These are phyloP conservation scores for Paramecium octaurelia DNA, from an alignment of 73 alveolate genomes.

Conservation along the genomic window DNA sequence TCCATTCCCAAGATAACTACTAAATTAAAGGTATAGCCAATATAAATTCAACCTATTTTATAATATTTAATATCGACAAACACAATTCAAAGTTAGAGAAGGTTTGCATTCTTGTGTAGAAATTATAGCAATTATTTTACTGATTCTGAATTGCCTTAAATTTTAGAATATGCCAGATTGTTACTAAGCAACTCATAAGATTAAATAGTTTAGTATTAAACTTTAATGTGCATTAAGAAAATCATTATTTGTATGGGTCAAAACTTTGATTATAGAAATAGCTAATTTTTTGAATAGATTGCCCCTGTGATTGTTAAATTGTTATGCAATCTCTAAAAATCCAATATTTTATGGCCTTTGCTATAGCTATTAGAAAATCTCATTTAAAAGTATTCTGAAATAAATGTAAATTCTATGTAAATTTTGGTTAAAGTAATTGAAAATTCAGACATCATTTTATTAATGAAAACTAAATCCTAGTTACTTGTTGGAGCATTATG, in stretches of 20 bases:
- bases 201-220: neutral
- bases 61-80: neutral
- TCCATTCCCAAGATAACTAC: neutral
- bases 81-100: neutral
- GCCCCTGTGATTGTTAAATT: conserved; percentile 24
- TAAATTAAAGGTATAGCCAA: neutral
- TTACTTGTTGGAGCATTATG: neutral
- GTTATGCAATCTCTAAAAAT: neutral
- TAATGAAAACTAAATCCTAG: neutral
- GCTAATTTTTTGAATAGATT: neutral
- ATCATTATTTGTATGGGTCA: neutral
- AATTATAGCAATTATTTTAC: neutral
- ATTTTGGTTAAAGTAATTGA: neutral
- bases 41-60: neutral
- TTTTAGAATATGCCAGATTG: neutral
- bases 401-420: neutral
- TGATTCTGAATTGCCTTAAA: neutral
- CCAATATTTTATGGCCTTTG: conserved; percentile 28
- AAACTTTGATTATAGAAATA: neutral
- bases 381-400: neutral
- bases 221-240: neutral
- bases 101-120: neutral
- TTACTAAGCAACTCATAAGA: neutral
- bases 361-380: neutral
- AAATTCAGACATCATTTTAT: neutral